A percentile compares a stretch with the other conserved stretches of the same genome.
Evolutionary conservation across 345 rosid species (phyloP).

Genomic region (Isatis tinctoria): DNA sequence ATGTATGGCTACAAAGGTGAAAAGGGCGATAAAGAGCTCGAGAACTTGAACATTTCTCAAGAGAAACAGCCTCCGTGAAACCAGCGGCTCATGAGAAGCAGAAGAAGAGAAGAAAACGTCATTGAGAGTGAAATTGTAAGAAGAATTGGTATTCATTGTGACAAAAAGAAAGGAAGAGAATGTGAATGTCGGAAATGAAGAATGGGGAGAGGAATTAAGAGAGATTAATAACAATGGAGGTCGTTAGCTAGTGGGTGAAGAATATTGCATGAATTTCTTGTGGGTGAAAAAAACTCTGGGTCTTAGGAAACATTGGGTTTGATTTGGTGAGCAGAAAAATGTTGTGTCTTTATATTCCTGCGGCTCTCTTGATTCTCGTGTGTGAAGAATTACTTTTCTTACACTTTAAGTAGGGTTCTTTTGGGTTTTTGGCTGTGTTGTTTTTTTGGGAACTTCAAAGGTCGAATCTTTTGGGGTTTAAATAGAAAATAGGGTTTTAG

Average conservation of each 20-base stretch:
- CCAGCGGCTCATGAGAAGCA: constrained; percentile 46
- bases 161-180: constrained; percentile 1
- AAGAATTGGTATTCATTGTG: constrained; percentile 36
- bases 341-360: constrained; percentile 22
- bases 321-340: constrained; percentile 87
- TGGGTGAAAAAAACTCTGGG: constrained; percentile 36
- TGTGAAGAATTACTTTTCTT: neutral
- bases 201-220: constrained; percentile 16
- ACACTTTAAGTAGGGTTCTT: constrained; percentile 13
- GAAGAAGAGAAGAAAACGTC: constrained; percentile 47
- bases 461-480: constrained; percentile 3
- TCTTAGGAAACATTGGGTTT: constrained; percentile 41
- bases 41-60: constrained; percentile 54
- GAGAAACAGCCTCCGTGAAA: constrained; percentile 42
- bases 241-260: constrained; percentile 33
- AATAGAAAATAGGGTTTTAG: constrained; percentile 2
- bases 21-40: constrained; percentile 61
- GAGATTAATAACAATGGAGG: constrained; percentile 23
- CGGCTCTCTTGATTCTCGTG: constrained; percentile 8
- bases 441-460: neutral
- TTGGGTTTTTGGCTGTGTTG: neutral
- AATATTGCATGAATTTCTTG: constrained; percentile 30
- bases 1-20: constrained; percentile 44
- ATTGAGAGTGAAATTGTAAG: constrained; percentile 46
- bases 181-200: constrained; percentile 26